Conservation (phyloP, 768 basidiomycete genomes). For the Hygrophorus pudorinus region DNA sequence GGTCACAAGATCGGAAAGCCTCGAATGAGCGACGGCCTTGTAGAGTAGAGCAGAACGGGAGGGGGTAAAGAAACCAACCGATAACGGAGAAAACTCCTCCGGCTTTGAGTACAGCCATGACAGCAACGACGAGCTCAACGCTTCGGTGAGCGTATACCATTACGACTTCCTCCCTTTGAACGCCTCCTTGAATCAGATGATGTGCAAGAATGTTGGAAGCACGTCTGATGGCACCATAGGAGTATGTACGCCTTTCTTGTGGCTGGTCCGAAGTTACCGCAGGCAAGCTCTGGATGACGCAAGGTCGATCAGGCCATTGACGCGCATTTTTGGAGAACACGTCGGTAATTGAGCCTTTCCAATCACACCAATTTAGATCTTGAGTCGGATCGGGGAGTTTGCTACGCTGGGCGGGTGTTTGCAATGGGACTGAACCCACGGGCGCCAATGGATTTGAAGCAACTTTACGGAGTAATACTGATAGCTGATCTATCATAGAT, state of each 20-base stretch:
- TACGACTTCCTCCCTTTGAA: conserved; percentile 91
- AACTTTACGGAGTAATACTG: conserved; percentile 62
- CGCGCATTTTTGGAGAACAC: conserved; percentile 86
- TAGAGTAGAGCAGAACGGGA: background rate
- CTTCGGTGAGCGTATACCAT: conserved; percentile 97
- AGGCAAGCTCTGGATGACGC: conserved; percentile 75
- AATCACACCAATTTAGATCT: conserved; percentile 94
- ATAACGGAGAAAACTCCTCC: conserved; percentile 97
- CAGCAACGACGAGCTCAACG: conserved; percentile 93
- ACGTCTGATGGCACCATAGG: conserved; percentile 71
- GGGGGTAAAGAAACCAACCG: conserved; percentile 58
- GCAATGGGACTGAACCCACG: conserved; percentile 71
- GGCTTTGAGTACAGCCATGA: conserved; percentile 93
- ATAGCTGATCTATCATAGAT: conserved; percentile 78
- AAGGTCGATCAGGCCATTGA: conserved; percentile 69
- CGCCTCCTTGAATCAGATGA: conserved; percentile 73
- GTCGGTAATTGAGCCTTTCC: conserved; percentile 94
- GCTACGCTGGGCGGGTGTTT: conserved; percentile 60
- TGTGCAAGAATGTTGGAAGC: conserved; percentile 89
- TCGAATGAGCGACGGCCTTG: background rate
- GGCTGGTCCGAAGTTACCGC: conserved; percentile 25
- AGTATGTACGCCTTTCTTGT: conserved; percentile 52
- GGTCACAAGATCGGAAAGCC: background rate
- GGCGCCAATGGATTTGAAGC: conserved; percentile 56
- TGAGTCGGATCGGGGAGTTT: conserved; percentile 76